Percentiles rank a stretch among this genome's conserved stretches.
Evolutionary conservation across 257 asterid genomes (phyloP).

Genomic region (Thymus quinquecostatus): DNA sequence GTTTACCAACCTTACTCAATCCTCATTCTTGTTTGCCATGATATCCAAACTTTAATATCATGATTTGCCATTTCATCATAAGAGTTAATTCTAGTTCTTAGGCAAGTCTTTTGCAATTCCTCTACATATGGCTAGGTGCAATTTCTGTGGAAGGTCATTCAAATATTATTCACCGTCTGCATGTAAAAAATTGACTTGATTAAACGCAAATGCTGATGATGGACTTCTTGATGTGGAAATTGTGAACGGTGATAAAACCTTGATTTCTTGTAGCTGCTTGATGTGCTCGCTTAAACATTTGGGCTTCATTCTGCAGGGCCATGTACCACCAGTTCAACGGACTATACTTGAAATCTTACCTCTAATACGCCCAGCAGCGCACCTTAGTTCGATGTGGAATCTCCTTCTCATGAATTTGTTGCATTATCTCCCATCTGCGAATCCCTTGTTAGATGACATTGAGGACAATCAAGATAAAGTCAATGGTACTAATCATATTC

Average conservation of each 20-base stretch:
- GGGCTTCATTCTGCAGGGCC: conserved; percentile 60
- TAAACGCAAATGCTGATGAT: conserved; percentile 22
- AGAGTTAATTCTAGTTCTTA: conserved; percentile 1
- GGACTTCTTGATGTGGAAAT: conserved; percentile 22
- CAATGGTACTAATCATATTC: conserved; percentile 39
- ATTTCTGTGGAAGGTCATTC: conserved; percentile 15
- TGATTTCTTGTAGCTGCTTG: conserved; percentile 18
- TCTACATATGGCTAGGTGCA: conserved; percentile 22
- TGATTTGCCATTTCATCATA: conserved; percentile 18
- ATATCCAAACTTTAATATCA: conserved; percentile 6
- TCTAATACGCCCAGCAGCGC: conserved; percentile 67
- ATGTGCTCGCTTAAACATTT: conserved; percentile 23
- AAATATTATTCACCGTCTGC: conserved; percentile 16
- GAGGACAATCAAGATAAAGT: conserved; percentile 45
- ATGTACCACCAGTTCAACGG: conserved; percentile 85
- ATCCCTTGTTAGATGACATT: conserved; percentile 52
- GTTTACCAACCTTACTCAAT: conserved; percentile 1
- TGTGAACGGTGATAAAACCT: conserved; percentile 28
- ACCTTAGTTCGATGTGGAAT: conserved; percentile 86
- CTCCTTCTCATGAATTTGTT: conserved; percentile 62
- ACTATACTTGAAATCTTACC: conserved; percentile 80
- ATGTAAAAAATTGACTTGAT: conserved; percentile 21
- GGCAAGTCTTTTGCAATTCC: background rate
- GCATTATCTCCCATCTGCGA: conserved; percentile 79
- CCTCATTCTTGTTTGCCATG: background rate